Conservation (phyloP, 225 moss, liverwort and hornwort species). For the Straminergon stramineum region DNA sequence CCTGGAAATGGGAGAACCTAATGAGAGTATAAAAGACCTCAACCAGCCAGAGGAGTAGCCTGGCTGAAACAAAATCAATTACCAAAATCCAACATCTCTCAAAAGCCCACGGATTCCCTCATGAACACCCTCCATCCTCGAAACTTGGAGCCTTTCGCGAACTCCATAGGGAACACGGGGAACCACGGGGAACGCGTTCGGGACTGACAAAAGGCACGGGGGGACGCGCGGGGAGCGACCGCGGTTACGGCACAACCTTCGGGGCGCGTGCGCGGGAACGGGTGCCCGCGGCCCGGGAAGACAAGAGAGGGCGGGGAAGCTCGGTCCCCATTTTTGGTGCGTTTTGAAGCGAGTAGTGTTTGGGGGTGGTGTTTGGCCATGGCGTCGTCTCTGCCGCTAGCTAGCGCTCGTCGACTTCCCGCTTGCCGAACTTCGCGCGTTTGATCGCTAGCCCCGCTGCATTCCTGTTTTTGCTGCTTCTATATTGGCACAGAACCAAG, state of each 20-base stretch:
- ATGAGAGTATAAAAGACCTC: not conserved
- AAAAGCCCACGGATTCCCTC: not conserved
- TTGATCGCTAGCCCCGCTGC: not conserved
- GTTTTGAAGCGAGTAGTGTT: conserved; percentile 3
- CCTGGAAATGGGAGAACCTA: not conserved
- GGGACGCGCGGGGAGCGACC: not conserved
- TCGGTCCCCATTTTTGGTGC: not conserved
- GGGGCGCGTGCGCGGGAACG: conserved; percentile 6
- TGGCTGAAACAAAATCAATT: not conserved
- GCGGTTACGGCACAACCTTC: not conserved
- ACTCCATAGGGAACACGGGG: not conserved
- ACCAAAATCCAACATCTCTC: not conserved
- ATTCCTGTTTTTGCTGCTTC: not conserved
- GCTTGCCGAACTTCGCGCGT: not conserved
- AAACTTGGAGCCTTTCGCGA: not conserved
- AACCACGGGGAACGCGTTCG: not conserved
- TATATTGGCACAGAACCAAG: not conserved
- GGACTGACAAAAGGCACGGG: not conserved
- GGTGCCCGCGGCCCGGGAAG: not conserved
- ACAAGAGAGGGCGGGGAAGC: conserved; percentile 12
- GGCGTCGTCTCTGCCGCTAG: conserved; percentile 1
- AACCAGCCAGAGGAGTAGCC: not conserved
- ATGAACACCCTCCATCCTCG: not conserved
- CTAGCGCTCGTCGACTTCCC: conserved; percentile 5
- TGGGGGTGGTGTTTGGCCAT: not conserved